Conservation (phyloP, 2,329 filamentous ascomycete species). For the Trichoderma oligosporum region DNA sequence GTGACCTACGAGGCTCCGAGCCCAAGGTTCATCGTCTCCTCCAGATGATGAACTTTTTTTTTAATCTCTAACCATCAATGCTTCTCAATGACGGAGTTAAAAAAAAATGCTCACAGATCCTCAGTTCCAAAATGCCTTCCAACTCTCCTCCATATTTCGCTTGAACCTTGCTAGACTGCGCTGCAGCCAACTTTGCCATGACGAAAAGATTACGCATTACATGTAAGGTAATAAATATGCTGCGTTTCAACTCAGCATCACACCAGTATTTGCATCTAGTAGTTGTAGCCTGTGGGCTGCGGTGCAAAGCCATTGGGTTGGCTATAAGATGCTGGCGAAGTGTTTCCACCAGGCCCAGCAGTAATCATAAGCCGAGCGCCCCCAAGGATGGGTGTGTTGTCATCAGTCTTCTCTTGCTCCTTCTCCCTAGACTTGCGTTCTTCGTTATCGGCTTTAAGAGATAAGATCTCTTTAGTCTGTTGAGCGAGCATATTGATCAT, state of each 20-base stretch:
- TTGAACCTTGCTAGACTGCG: neutral
- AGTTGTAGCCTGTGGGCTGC: conserved; percentile 77
- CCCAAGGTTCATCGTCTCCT: conserved; percentile 8
- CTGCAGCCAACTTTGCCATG: neutral
- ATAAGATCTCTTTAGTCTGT: conserved; percentile 79
- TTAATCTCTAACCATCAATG: conserved; percentile 17
- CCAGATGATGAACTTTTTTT: conserved; percentile 12
- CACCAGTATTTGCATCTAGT: conserved; percentile 42
- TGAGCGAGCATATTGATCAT: conserved; percentile 98
- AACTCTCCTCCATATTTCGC: conserved; percentile 9
- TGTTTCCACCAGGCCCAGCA: conserved; percentile 65
- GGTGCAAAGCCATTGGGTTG: conserved; percentile 87
- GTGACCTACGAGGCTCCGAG: conserved; percentile 8
- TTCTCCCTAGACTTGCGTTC: conserved; percentile 76
- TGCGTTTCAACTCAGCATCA: conserved; percentile 24
- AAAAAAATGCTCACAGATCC: conserved; percentile 11
- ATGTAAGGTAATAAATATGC: conserved; percentile 1
- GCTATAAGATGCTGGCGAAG: conserved; percentile 63
- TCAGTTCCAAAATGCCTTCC: conserved; percentile 2
- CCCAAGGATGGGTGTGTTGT: conserved; percentile 89
- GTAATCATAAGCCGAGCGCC: conserved; percentile 91
- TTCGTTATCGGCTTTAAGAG: conserved; percentile 93
- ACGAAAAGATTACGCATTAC: conserved; percentile 7
- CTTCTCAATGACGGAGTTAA: conserved; percentile 4
- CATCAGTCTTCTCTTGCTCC: conserved; percentile 76